Evolutionary conservation across 768 basidiomycete species (phyloP), one percentile per base, ranked within the genome.

Genomic region (Lactarius sanguifluus): DNA sequence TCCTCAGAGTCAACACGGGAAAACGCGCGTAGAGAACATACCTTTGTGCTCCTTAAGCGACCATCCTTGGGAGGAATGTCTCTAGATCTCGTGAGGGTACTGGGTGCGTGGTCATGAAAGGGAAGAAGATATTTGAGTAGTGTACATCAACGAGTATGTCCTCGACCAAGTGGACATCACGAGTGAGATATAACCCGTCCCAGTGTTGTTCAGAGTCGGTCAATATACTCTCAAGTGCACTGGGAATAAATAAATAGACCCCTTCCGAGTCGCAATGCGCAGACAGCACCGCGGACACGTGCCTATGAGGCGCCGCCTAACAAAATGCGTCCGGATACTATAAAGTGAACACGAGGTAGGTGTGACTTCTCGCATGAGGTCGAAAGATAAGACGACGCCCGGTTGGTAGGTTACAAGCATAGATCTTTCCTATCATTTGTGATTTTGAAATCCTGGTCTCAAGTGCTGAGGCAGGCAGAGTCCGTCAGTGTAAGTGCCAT

Each of bases 211-310:
- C 18, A 25, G 47, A 34, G 47, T 38, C 38, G 20, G 30, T n/a
- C 8, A 13, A 30, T 32, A 38, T 20, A 9, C n/a, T 16, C 28
- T n/a, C 50, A 60, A 52, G 15, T 6, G 28, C 36, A n/a, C 43
- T 23, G 13, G 36, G 25, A 52, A 25, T 5, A 25, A 38, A 58
- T 64, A 59, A 61, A 57, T 57, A 57, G 55, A 7, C 18, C 16
- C 10, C 34, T 43, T 50, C 36, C 30, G 25, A 18, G n/a, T 41
- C 47, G 38, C 36, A 66, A 66, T 43, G 65, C 18, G 40, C 30
- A 58, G 36, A 32, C 61, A 58, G 65, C 65, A 62, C 57, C 15
- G 56, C 25, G 6, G 25, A 62, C 55, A 62, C 65, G 65, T 62
- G 65, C 36, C 57, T 23, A 59, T 25, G 12, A 58, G 23, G 43